Percentiles rank a stretch among this genome's conserved stretches.
phyloP scores from a whole-genome alignment of 208 protist species.

The Acanthamoeba triangularis region DNA sequence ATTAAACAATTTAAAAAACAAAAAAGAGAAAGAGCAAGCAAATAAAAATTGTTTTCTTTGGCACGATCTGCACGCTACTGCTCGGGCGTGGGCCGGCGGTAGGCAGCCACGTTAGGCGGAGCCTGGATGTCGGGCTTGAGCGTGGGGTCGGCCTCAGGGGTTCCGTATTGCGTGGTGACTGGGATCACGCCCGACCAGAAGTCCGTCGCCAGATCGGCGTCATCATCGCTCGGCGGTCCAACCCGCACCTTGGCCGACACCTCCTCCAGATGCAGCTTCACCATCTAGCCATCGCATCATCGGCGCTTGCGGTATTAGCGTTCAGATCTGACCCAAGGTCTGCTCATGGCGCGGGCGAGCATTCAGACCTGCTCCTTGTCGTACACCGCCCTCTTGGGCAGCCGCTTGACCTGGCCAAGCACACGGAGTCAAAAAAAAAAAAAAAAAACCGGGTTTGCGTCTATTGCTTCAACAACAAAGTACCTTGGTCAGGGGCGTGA shows the following conservation, averaged over 20 bases:
- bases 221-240: conserved; percentile 27
- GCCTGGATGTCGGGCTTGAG: background rate
- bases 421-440: background rate
- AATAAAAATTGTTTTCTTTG: background rate
- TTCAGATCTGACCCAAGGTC: too few species aligned
- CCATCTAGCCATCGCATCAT: conserved; percentile 29
- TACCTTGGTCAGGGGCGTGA: conserved; percentile 55
- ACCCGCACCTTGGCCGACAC: conserved; percentile 53
- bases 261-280: conserved; percentile 42
- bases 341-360: too few species aligned
- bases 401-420: background rate
- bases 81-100: background rate
- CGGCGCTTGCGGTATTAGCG: background rate
- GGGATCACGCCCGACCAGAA: conserved; percentile 52
- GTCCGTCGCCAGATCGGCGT: background rate
- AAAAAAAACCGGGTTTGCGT: too few species aligned
- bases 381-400: conserved; percentile 61
- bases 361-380: conserved; percentile 57
- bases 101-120: background rate
- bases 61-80: background rate
- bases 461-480: too few species aligned
- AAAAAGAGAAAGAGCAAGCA: background rate
- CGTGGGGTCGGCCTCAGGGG: background rate
- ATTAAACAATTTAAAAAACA: background rate
- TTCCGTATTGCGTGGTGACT: conserved; percentile 7